Conservation (phyloP, 345 rosid genomes). For the Rhodomyrtus tomentosa region DNA sequence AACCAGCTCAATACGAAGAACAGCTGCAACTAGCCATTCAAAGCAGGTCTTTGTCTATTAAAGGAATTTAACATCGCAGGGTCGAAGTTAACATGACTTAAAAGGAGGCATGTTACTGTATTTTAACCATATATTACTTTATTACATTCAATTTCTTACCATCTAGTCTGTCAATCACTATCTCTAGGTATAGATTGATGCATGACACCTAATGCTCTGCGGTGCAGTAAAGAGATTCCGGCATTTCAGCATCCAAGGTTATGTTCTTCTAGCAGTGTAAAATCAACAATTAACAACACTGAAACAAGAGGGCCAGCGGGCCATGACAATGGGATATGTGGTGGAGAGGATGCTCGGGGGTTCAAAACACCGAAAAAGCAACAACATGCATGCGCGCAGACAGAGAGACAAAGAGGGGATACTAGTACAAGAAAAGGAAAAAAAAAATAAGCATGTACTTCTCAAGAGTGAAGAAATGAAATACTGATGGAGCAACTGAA, state of each 20-base stretch:
- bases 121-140: not conserved
- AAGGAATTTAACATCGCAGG: not conserved
- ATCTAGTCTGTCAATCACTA: not conserved
- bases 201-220: not conserved
- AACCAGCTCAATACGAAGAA: not conserved
- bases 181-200: not conserved
- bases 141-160: not conserved
- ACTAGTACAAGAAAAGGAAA: not conserved
- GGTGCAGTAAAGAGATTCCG: not conserved
- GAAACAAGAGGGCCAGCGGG: not conserved
- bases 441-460: not conserved
- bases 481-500: not conserved
- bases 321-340: not conserved
- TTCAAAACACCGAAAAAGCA: not conserved
- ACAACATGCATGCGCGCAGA: rapidly evolving
- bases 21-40: not conserved
- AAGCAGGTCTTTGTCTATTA: not conserved
- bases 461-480: not conserved
- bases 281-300: rapidly evolving
- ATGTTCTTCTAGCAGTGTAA: not conserved
- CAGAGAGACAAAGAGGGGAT: not conserved
- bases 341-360: not conserved
- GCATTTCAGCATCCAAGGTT: not conserved
- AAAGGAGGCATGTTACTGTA: not conserved
- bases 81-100: not conserved